Evolutionary conservation across 331 rosid genomes (phyloP), one percentile per base, ranked within the genome.

Genomic region (Spiraea crenata): DNA sequence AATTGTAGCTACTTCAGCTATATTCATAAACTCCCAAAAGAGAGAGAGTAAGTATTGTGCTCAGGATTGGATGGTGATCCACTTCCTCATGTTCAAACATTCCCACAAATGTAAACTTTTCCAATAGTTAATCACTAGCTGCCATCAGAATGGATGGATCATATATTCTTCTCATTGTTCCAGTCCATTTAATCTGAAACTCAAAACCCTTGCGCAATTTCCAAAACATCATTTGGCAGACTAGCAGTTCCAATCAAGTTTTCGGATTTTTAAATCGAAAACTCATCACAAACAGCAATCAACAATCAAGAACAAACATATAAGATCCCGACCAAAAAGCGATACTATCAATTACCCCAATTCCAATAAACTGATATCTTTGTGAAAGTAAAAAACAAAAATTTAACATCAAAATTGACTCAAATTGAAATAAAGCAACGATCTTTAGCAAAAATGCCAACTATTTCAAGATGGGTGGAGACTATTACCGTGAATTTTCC

Each of bases 111-210:
- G 63, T 51, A 40, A 9, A 46, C 74, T 56, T 11, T 25, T 25
- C 16, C 13, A 3, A 31, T 25, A 25, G 31, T 25, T 25, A 1
- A 68, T 25, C 44, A 31, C 12, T 19, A 64, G 50, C 73, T 49
- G 64, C 82, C 79, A 70, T 79, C 81, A 80, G 74, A 84, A 67
- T 65, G 83, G 77, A 46, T 76, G 41, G 60, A 45, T 65, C 5
- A 38, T 58, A 9, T 20, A 45, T 11, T 19, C 54, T 20, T 80
- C 54, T 75, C 81, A 80, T 34, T 19, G 72, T 66, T 35, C 74
- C 74, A 69, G 71, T 35, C 52, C 48, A 65, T 14, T 40, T n/a
- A 46, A 37, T 51, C 52, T 31, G 76, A 64, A 72, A 76, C 73
- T 74, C 82, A 70, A 77, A 80, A 69, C 77, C 79, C 65, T 48